Evolutionary conservation across 2,329 filamentous ascomycete species (phyloP).

Genomic region (Xylaria sp.): DNA sequence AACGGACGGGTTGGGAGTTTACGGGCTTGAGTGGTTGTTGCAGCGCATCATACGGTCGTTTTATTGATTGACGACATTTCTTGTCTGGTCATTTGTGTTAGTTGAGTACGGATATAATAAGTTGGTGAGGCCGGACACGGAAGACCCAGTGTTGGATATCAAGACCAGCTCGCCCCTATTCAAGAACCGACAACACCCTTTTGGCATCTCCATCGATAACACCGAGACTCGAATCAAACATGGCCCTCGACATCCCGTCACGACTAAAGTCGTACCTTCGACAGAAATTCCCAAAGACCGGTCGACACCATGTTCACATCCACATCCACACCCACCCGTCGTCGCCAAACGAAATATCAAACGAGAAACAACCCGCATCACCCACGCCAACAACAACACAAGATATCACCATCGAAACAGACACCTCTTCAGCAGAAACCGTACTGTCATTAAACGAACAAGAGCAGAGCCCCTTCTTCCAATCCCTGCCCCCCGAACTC

Average conservation of each 20-base stretch:
- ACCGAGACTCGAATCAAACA: constrained; percentile 8
- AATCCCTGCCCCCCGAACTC: constrained; percentile 33
- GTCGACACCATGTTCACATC: constrained; percentile 15
- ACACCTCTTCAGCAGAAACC: too few relatives aligned
- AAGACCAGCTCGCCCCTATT: too few relatives aligned
- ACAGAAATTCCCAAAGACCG: constrained; percentile 21
- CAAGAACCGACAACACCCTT: background rate
- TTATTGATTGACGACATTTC: too few relatives aligned
- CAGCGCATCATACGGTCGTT: too few relatives aligned
- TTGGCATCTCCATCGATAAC: background rate
- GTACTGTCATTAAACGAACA: constrained; percentile 17
- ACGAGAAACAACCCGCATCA: background rate
- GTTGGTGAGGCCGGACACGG: too few relatives aligned
- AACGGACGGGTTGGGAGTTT: too few relatives aligned
- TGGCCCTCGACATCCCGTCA: constrained; percentile 23
- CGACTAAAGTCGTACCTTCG: constrained; percentile 26
- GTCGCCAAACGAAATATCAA: background rate
- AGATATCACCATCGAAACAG: background rate
- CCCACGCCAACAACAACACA: background rate
- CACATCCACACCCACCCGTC: constrained; percentile 7
- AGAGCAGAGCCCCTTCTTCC: constrained; percentile 29
- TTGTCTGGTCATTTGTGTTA: too few relatives aligned
- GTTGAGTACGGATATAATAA: too few relatives aligned
- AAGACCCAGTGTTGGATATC: too few relatives aligned
- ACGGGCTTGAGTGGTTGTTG: too few relatives aligned